Evolutionary conservation across 2,329 filamentous ascomycete genomes (phyloP).

Genomic region (Curvularia lunata): DNA sequence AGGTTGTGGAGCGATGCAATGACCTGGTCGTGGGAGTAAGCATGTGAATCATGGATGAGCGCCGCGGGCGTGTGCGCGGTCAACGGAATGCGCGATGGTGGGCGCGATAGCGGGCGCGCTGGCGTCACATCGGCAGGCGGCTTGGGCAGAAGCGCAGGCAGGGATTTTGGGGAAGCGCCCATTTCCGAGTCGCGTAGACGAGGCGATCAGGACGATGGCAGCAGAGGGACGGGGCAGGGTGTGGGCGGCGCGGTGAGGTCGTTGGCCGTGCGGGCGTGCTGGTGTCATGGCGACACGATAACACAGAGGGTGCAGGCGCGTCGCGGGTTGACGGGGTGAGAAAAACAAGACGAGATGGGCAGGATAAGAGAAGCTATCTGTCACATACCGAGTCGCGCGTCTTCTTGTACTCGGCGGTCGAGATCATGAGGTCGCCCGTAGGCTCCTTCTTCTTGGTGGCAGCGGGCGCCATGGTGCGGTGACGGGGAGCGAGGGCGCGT

Average conservation of each 20-base stretch:
- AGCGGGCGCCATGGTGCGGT: slow-evolving; percentile 33
- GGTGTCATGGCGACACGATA: slow-evolving; percentile 16
- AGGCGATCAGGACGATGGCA: slow-evolving; percentile 27
- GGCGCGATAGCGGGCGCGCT: slow-evolving; percentile 11
- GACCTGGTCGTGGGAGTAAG: slow-evolving; percentile 60
- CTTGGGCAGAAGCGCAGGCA: slow-evolving; percentile 15
- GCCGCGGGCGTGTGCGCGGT: slow-evolving; percentile 1
- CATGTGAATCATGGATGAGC: slow-evolving; percentile 10
- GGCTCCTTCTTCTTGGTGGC: slow-evolving; percentile 41
- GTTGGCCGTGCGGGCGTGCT: slow-evolving; percentile 8
- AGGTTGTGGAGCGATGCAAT: slow-evolving; percentile 79
- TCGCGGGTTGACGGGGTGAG: slow-evolving; percentile 18
- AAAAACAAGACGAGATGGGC: slow-evolving; percentile 5
- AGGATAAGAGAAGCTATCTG: not conserved
- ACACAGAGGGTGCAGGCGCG: slow-evolving; percentile 24
- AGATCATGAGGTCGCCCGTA: slow-evolving; percentile 54
- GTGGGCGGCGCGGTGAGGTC: slow-evolving; percentile 13
- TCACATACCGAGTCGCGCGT: slow-evolving; percentile 80
- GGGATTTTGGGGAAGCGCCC: slow-evolving; percentile 6
- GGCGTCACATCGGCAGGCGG: slow-evolving; percentile 7
- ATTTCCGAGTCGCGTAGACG: slow-evolving; percentile 32
- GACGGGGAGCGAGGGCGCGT: slow-evolving; percentile 13
- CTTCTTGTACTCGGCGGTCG: slow-evolving; percentile 77
- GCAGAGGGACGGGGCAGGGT: slow-evolving; percentile 4
- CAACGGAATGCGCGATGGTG: no score